Evolutionary conservation across 768 basidiomycete species (phyloP), one percentile per base, ranked within the genome.

Genomic region (Boletus bicolor): DNA sequence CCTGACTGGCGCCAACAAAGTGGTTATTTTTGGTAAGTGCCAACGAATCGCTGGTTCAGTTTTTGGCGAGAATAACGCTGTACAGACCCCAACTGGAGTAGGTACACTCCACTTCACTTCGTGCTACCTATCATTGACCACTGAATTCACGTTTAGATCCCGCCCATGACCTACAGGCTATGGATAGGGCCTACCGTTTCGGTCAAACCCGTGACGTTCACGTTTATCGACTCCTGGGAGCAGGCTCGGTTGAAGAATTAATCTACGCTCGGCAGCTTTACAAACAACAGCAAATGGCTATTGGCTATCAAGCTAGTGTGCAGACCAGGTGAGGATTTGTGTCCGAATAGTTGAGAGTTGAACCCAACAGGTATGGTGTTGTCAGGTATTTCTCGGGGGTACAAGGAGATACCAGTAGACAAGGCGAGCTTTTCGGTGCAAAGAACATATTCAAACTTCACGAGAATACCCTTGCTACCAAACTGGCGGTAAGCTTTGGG

Each of bases 281-380:
- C 73, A 95, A 95, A 68, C 91, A 93, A 60, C 93, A 95, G 66
- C 89, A 92, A 65, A 93, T 93, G 89, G 83, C 84, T n/a, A 91
- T 93, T 44, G 92, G 84, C 0, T 94, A 94, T 67, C 82, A 88
- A 58, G 88, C 87, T 1, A 91, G 88, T 61, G 75, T 90, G 9
- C 91, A 93, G 64, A 92, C 91, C 0, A 80, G 91, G 86, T 86
- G 64, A 41, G 68, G 44, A 24, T 24, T n/a, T 19, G 2, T 39
- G 14, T 47, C n/a, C 21, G 19, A 10, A 55, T 7, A 15, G 2
- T 24, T 38, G 39, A 44, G 39, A 10, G 3, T 30, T 7, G 15
- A 11, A 8, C 19, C 5, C 19, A 36, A 64, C 35, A 8, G n/a
- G 17, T 26, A 46, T 39, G 38, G 11, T 46, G 26, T 32, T 35